phyloP scores from a whole-genome alignment of 352 stramenopile genomes.

The Pythium monospermum region DNA sequence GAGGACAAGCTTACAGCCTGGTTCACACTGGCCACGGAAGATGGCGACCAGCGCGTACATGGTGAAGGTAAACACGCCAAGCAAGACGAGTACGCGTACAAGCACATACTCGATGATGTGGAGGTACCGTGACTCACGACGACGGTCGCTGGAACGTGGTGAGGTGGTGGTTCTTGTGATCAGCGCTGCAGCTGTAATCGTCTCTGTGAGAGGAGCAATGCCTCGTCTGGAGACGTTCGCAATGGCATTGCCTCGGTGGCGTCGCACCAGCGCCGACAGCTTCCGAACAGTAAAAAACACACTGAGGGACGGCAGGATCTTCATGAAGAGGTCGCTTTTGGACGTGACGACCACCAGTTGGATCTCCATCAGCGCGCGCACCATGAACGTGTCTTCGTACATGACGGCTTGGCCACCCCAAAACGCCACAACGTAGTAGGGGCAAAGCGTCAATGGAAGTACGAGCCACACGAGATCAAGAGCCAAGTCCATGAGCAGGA shows the following conservation, averaged over 20 bases:
- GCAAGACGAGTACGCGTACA: neutral
- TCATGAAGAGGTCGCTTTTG: constrained; percentile 12
- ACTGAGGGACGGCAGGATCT: constrained; percentile 14
- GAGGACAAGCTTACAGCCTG: constrained; percentile 10
- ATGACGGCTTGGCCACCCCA: constrained; percentile 9
- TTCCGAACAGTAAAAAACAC: constrained; percentile 19
- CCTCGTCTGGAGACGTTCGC: too few relatives aligned
- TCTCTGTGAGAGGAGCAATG: neutral
- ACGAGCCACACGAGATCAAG: constrained; percentile 22
- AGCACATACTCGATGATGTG: neutral
- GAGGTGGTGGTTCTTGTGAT: too few relatives aligned
- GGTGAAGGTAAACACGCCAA: constrained; percentile 1
- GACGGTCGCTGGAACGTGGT: too few relatives aligned
- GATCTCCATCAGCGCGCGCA: constrained; percentile 18
- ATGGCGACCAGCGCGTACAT: neutral
- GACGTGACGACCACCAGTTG: constrained; percentile 15
- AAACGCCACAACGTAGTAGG: constrained; percentile 9
- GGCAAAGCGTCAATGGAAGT: constrained; percentile 13
- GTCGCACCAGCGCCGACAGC: constrained; percentile 12
- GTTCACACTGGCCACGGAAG: constrained; percentile 1
- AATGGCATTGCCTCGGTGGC: neutral
- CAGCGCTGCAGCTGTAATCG: too few relatives aligned
- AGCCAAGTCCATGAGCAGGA: constrained; percentile 14
- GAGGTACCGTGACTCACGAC: neutral
- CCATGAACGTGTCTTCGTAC: constrained; percentile 21